A percentile compares a stretch with the other conserved stretches of the same genome.
Evolutionary conservation across 148 eudicot species (phyloP).

Genomic region (Oxyria digyna): DNA sequence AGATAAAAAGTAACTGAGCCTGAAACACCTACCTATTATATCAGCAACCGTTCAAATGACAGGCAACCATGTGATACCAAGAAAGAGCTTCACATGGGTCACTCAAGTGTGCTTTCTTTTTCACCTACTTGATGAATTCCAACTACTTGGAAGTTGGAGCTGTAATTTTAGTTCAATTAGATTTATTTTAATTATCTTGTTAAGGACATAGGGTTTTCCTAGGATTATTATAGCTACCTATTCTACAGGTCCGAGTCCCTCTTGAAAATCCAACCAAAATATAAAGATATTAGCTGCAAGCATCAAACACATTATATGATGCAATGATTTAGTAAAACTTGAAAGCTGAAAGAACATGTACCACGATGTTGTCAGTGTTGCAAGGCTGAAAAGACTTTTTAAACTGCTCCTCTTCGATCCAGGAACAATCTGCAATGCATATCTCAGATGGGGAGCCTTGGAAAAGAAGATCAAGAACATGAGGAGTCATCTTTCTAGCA

Average conservation of each 20-base stretch:
- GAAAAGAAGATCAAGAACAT: constrained; percentile 57
- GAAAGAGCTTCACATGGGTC: neutral
- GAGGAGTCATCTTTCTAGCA: constrained; percentile 49
- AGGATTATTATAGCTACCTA: no score
- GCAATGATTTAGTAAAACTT: neutral
- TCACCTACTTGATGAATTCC: no score
- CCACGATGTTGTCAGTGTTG: constrained; percentile 37
- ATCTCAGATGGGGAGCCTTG: constrained; percentile 69
- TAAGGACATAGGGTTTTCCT: no score
- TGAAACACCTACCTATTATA: no score
- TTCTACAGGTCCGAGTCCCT: no score
- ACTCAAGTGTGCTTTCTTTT: no score
- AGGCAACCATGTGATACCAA: neutral
- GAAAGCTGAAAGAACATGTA: constrained; percentile 5
- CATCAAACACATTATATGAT: neutral
- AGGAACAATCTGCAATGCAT: constrained; percentile 75
- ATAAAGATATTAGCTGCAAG: neutral
- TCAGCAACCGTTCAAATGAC: neutral
- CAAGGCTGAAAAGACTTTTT: constrained; percentile 29
- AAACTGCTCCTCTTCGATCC: constrained; percentile 64
- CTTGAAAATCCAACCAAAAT: neutral
- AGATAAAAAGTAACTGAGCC: no score
- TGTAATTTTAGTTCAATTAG: no score
- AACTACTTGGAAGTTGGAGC: no score
- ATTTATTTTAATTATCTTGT: no score